phyloP scores from a whole-genome alignment of 148 eudicot species.

The Diospyros kaki region DNA sequence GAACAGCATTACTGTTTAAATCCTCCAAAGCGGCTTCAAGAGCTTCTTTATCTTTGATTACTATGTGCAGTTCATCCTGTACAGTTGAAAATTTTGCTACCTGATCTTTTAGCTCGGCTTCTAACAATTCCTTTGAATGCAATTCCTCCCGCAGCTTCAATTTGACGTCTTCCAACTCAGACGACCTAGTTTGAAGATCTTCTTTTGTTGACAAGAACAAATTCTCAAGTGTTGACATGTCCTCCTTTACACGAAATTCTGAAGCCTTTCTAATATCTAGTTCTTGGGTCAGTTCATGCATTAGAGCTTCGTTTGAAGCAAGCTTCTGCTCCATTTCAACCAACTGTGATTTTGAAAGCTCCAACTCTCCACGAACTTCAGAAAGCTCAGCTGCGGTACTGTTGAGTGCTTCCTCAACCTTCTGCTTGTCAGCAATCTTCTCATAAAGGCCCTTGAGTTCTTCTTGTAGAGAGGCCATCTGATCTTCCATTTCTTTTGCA shows the following conservation, averaged over 20 bases:
- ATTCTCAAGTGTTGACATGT: conserved; percentile 33
- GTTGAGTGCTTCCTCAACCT: conserved; percentile 50
- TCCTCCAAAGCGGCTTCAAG: conserved; percentile 47
- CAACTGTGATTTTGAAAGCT: conserved; percentile 33
- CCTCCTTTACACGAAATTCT: conserved; percentile 47
- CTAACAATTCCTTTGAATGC: conserved; percentile 30
- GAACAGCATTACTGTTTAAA: conserved; percentile 25
- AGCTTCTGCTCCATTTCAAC: conserved; percentile 33
- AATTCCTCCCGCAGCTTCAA: conserved; percentile 45
- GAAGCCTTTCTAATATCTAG: conserved; percentile 47
- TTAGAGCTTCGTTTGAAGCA: conserved; percentile 31
- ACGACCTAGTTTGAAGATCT: conserved; percentile 35
- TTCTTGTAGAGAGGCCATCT: conserved; percentile 42
- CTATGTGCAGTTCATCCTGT: conserved; percentile 37
- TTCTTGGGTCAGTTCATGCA: conserved; percentile 42
- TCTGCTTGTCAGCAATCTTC: conserved; percentile 53
- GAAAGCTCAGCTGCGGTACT: conserved; percentile 38
- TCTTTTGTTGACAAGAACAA: conserved; percentile 34
- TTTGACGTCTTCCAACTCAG: conserved; percentile 45
- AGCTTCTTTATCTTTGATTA: conserved; percentile 30
- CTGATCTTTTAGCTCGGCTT: conserved; percentile 24
- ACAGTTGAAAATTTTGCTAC: conserved; percentile 22
- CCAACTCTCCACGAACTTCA: conserved; percentile 33
- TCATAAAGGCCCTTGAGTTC: conserved; percentile 46
- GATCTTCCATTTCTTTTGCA: conserved; percentile 55